Base-by-base conservation (phyloP, 2,329 filamentous ascomycete species). In the Epicoccum nigrum region DNA sequence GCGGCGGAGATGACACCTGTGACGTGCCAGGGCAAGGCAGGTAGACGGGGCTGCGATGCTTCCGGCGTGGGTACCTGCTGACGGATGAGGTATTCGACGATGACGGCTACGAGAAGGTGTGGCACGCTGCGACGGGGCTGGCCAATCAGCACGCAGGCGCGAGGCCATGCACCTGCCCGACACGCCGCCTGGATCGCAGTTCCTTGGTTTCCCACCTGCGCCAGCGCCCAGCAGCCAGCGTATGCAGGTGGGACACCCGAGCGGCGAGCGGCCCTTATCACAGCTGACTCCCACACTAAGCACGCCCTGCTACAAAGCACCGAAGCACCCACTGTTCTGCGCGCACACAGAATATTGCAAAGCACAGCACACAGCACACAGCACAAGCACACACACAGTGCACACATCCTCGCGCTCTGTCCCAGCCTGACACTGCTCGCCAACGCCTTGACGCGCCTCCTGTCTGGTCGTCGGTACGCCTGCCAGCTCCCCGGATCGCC, bases 401-500 rank as follows among this genome's bases (percentile, higher is more conserved):
- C 17, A 37, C 25, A 33, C 43, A 15, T 47, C 31, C 28, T 52
- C 38, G 43, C 43, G 38, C 38, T 43, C 43, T 17, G 38, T 43
- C 32, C 7, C 43, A 43, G 25, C 31, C 20, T 33, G 19, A 38
- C 15, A 42, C 38, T 38, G 43, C 49, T 52, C 32, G 43, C 49
- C 49, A 19, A 19, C 43, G 27, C 38, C 33, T 40, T 47, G 49
- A 52, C 38, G 38, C 43, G 49, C 21, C 49, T 52, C 49, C 38
- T 47, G 43, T 52, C 20, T 41, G 48, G 28, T 38, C 37, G 17
- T 28, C 49, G 49, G 43, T 40, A 19, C 42, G 30, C 25, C 27
- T 52, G 43, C 49, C 44, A 39, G 43, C 49, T 52, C 49, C 49
- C 49, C 49, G 43, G 49, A 52, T 52, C 63, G 68, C 63, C 65